Evolutionary conservation across 108 stramenopile genomes (phyloP).

Genomic region (Nitzschia inconspicua): DNA sequence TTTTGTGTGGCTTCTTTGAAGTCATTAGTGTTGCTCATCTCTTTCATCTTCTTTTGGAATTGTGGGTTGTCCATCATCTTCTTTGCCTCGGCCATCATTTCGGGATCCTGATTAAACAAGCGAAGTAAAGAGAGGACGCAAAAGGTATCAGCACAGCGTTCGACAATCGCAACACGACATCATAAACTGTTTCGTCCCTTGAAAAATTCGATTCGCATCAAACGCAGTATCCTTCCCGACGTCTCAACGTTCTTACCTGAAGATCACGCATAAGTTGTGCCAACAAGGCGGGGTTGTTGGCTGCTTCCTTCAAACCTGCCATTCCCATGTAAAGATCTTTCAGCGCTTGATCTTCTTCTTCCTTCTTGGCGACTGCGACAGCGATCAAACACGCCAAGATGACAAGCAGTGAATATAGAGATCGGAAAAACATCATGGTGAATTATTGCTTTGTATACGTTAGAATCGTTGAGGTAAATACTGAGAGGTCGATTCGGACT

Average conservation of each 20-base stretch:
- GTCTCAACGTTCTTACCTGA: conserved; percentile 64
- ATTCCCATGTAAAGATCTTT: conserved; percentile 73
- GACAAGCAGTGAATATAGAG: conserved; percentile 32
- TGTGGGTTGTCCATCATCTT: conserved; percentile 87
- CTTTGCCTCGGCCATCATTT: conserved; percentile 86
- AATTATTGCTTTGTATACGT: neutral
- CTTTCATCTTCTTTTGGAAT: conserved; percentile 88
- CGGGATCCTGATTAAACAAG: conserved; percentile 63
- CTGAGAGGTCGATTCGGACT: no score
- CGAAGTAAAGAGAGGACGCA: neutral
- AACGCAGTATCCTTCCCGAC: neutral
- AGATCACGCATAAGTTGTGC: conserved; percentile 90
- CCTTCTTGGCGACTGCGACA: conserved; percentile 31
- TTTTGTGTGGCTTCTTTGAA: conserved; percentile 66
- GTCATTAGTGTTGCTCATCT: conserved; percentile 57
- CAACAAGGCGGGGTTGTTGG: conserved; percentile 75
- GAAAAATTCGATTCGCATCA: neutral
- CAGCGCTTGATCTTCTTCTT: conserved; percentile 65
- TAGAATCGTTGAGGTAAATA: no score
- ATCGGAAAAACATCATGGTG: conserved; percentile 21
- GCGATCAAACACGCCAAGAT: conserved; percentile 42
- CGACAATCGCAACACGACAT: conserved; percentile 3
- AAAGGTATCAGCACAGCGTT: neutral
- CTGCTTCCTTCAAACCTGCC: conserved; percentile 83
- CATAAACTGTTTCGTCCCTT: neutral